Percentiles rank a stretch among this genome's conserved stretches.
phyloP scores from a whole-genome alignment of 2,329 filamentous ascomycete genomes.

The Blumeria graminis region DNA sequence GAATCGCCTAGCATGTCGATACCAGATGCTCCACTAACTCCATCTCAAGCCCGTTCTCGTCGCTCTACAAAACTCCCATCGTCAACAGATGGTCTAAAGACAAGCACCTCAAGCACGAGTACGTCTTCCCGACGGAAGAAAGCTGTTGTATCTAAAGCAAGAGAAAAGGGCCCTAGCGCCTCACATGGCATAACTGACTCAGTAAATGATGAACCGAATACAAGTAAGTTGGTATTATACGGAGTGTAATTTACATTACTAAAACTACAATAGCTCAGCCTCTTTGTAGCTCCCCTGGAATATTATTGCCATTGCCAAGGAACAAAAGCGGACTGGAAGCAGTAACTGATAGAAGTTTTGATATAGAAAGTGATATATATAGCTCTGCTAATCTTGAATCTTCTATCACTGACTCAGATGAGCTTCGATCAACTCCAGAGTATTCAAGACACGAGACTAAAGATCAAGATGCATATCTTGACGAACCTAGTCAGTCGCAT shows the following conservation, averaged over 20 bases:
- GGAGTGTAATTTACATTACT: background rate
- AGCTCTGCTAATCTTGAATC: constrained; percentile 14
- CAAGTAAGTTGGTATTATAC: constrained; percentile 1
- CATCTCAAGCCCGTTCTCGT: constrained; percentile 6
- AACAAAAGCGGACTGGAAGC: background rate
- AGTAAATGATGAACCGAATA: constrained; percentile 1
- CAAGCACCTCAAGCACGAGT: constrained; percentile 10
- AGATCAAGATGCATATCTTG: background rate
- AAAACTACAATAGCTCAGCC: background rate
- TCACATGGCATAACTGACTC: constrained; percentile 8
- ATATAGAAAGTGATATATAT: constrained; percentile 17
- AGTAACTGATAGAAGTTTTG: constrained; percentile 12
- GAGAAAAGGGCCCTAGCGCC: constrained; percentile 6
- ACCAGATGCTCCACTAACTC: constrained; percentile 6
- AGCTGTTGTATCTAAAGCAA: constrained; percentile 3
- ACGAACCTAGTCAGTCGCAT: background rate
- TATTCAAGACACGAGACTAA: background rate
- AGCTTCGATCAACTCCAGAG: constrained; percentile 1
- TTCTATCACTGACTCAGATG: constrained; percentile 6
- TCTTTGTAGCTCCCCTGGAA: background rate
- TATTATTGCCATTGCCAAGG: constrained; percentile 2
- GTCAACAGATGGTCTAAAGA: constrained; percentile 7
- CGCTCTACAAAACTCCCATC: constrained; percentile 4
- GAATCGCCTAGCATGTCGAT: constrained; percentile 6
- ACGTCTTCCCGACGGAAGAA: constrained; percentile 3